Evolutionary conservation across 2,329 filamentous ascomycete genomes (phyloP), one percentile per base, ranked within the genome.

Genomic region (Colletotrichum neosansevieriae): DNA sequence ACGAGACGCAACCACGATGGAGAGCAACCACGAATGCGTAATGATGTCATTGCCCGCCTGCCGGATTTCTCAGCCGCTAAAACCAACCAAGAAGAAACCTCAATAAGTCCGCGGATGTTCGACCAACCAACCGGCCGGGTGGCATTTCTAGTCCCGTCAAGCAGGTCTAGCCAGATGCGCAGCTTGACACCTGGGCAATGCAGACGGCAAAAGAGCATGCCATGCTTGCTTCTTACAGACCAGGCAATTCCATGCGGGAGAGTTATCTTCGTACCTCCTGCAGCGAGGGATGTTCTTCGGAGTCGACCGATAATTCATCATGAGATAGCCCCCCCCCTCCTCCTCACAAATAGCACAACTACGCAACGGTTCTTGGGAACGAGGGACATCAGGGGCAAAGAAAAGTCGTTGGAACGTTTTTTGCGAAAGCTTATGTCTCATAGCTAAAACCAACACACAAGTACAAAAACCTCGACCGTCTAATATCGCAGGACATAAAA

Each of bases 31-130:
- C n/a, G n/a, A n/a, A 63, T 32, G 49, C 15, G 12, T 21, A 19
- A 61, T 67, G 64, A 67, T 58, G 64, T 67, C 64, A 67, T 53
- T 40, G 4, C 15, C 36, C 45, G 6, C 3, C 45, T 38, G 36
- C 6, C 36, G 36, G 36, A 38, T 38, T 13, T 38, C 10, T 38
- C 36, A 38, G 36, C 36, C 36, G 36, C 36, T 38, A 38, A 21
- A 21, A 21, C 21, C 21, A 21, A 21, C 21, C 21, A 21, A 21
- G 21, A 2, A 21, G 21, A 21, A 21, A 21, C 36, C 36, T 38
- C 12, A 0, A 6, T 29, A 9, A 29, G 29, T 29, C 29, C 29
- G 29, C 29, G 29, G 29, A 29, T 29, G 7, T 7, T 29, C 7
- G 6, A 29, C 36, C 11, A 19, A 13, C 53, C 17, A 6, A 36